Percentiles rank a stretch among this genome's conserved stretches.
Evolutionary conservation across 2,329 filamentous ascomycete species (phyloP).

Genomic region (Moelleriella libera): DNA sequence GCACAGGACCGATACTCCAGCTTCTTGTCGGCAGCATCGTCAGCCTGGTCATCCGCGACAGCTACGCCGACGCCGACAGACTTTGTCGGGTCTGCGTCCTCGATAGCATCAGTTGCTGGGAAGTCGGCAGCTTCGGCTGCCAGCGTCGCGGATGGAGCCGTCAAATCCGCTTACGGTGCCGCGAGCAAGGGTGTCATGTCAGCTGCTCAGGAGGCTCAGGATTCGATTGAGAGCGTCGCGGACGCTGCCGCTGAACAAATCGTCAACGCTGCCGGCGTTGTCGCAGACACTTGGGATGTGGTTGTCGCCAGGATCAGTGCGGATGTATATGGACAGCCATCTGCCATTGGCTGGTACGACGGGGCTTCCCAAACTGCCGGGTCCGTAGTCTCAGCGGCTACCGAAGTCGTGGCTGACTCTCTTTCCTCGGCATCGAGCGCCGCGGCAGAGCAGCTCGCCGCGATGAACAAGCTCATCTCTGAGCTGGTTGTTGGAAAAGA

Average conservation of each 20-base stretch:
- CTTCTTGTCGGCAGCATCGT: conserved; percentile 59
- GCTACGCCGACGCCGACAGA: conserved; percentile 47
- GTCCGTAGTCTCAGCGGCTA: conserved; percentile 47
- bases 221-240: conserved; percentile 22
- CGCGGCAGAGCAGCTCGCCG: conserved; percentile 50
- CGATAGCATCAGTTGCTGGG: conserved; percentile 32
- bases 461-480: conserved; percentile 57
- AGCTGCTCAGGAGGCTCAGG: conserved; percentile 21
- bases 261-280: conserved; percentile 19
- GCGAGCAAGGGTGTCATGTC: conserved; percentile 28
- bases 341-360: conserved; percentile 40
- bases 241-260: conserved; percentile 30
- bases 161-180: conserved; percentile 34
- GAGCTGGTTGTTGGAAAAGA: conserved; percentile 68
- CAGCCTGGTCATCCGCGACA: conserved; percentile 45
- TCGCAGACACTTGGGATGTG: conserved; percentile 25
- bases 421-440: conserved; percentile 42
- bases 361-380: conserved; percentile 31
- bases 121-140: conserved; percentile 30
- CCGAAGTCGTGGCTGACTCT: conserved; percentile 24
- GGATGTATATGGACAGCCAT: conserved; percentile 56
- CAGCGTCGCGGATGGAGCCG: conserved; percentile 32
- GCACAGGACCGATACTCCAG: conserved; percentile 69
- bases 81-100: conserved; percentile 31
- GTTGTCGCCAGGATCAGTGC: conserved; percentile 49